Conservation (phyloP, 1,284 basidiomycete species). For the Papiliotrema nemorosa region DNA sequence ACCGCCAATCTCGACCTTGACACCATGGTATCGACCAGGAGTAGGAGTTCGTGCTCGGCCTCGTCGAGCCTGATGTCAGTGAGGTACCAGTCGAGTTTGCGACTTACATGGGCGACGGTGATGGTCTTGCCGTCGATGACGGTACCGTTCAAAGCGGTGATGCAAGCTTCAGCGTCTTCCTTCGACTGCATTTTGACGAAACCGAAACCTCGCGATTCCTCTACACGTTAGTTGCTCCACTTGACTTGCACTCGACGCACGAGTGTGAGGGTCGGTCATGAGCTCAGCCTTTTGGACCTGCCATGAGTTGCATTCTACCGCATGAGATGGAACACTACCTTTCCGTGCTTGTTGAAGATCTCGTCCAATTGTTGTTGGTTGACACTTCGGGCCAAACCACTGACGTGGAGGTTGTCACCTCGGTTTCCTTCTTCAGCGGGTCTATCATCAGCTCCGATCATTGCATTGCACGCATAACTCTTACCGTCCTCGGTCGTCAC, state of each 20-base stretch:
- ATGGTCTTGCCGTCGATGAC: conserved; percentile 82
- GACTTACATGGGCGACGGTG: conserved; percentile 75
- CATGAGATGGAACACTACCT: conserved; percentile 57
- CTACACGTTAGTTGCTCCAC: conserved; percentile 14
- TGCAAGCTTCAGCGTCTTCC: conserved; percentile 86
- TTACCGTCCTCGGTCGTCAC: conserved; percentile 22
- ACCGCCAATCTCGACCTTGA: conserved; percentile 58
- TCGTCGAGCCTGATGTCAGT: conserved; percentile 68
- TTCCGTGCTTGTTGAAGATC: conserved; percentile 81
- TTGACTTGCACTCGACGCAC: conserved; percentile 41
- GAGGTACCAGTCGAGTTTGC: too few species aligned
- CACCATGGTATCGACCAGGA: conserved; percentile 79
- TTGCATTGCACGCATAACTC: conserved; percentile 4
- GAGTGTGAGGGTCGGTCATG: conserved; percentile 95
- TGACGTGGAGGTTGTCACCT: conserved; percentile 96
- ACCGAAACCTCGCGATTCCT: conserved; percentile 91
- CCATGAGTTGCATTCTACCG: not conserved
- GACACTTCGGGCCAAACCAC: conserved; percentile 72
- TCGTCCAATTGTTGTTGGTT: conserved; percentile 84
- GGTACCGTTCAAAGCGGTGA: conserved; percentile 74
- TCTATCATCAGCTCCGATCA: conserved; percentile 11
- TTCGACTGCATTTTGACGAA: conserved; percentile 90
- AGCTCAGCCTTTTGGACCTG: conserved; percentile 70
- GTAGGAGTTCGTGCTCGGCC: conserved; percentile 92
- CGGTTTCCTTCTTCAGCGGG: conserved; percentile 62